phyloP scores from a whole-genome alignment of 106 monocot species.

The Dendrobium nobile region DNA sequence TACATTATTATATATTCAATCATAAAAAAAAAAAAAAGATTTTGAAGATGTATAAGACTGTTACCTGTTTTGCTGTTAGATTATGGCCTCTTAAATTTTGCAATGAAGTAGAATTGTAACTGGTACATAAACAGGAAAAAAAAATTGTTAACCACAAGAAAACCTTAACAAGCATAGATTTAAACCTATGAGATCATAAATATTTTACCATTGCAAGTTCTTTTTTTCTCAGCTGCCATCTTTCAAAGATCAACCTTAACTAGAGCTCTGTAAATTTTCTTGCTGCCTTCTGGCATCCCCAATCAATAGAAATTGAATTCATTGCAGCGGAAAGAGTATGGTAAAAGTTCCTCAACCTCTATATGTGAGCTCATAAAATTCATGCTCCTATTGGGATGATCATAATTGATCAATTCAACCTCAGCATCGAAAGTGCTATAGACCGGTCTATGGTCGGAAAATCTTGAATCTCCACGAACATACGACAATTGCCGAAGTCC shows the following conservation, averaged over 20 bases:
- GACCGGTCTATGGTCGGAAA: slow-evolving; percentile 74
- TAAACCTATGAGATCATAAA: background rate
- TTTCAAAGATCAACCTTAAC: background rate
- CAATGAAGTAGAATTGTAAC: background rate
- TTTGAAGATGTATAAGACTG: background rate
- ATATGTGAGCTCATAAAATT: slow-evolving; percentile 32
- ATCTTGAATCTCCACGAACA: slow-evolving; percentile 55
- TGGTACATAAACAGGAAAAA: background rate
- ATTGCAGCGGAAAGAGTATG: slow-evolving; percentile 39
- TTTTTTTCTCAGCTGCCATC: background rate
- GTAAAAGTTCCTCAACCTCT: slow-evolving; percentile 53
- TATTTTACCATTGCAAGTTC: background rate
- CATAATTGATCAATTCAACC: slow-evolving; percentile 34
- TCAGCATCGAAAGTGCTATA: slow-evolving; percentile 46
- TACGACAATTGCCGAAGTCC: slow-evolving; percentile 52
- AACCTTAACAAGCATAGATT: background rate
- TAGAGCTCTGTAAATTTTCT: background rate
- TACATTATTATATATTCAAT: background rate
- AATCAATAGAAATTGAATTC: slow-evolving; percentile 42
- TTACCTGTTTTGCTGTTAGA: background rate
- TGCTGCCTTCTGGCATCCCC: no score
- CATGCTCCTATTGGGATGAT: slow-evolving; percentile 28
- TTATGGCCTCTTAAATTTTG: background rate
- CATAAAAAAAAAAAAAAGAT: background rate
- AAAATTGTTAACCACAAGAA: background rate